phyloP scores from a whole-genome alignment of 1,284 basidiomycete genomes.

The Irpex sp. region DNA sequence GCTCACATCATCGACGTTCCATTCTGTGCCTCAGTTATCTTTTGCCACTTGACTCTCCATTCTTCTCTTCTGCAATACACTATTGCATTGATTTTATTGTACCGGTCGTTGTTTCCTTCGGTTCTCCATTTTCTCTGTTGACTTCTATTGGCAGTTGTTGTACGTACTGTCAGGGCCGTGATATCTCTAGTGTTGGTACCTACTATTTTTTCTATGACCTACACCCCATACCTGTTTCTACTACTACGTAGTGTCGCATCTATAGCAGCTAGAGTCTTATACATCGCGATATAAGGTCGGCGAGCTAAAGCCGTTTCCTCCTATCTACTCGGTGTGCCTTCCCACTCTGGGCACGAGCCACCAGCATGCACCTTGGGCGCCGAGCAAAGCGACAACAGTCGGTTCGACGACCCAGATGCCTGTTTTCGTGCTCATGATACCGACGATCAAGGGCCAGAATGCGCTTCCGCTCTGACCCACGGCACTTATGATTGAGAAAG shows the following conservation, averaged over 20 bases:
- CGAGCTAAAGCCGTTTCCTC: not conserved
- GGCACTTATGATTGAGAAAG: conserved; percentile 30
- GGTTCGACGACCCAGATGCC: conserved; percentile 32
- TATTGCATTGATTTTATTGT: not conserved
- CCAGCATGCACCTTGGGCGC: conserved; percentile 26
- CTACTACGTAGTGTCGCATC: not conserved
- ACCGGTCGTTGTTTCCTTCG: not conserved
- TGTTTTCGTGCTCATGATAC: conserved; percentile 30
- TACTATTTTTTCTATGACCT: not conserved
- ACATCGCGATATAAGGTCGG: not conserved
- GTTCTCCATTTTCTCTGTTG: not conserved
- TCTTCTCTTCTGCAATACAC: conserved; percentile 1
- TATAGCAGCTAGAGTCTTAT: not conserved
- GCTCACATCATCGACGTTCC: conserved; percentile 6
- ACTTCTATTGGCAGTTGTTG: not conserved
- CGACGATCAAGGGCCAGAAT: conserved; percentile 31
- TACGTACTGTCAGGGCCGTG: not conserved
- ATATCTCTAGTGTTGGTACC: not conserved
- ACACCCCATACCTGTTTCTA: not conserved
- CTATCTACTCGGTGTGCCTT: conserved; percentile 13
- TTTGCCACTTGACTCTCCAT: not conserved
- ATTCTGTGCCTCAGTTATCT: not conserved
- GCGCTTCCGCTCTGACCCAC: conserved; percentile 32
- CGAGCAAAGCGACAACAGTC: conserved; percentile 25
- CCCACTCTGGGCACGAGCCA: conserved; percentile 23